Base-by-base conservation (phyloP, 257 asterid species). In the Schizonepeta tenuifolia region DNA sequence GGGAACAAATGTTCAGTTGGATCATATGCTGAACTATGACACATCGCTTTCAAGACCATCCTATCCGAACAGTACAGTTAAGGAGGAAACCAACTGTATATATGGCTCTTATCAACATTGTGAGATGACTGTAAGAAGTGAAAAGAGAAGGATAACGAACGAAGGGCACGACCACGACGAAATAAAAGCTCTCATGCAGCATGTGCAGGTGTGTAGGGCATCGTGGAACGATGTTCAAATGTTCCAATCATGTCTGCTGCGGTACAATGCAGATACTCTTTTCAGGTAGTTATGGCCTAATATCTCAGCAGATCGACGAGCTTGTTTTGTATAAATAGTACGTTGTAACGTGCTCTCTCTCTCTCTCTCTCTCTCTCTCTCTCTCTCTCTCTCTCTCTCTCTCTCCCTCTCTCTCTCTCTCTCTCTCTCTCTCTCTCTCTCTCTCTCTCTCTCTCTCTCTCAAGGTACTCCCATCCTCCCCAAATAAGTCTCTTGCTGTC, bases 11-110 rank as follows among this genome's bases (percentile, higher is more conserved):
- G 13, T 74, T 74, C 40, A 5, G 80, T 77, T 50, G 50, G 35
- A 44, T 68, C 55, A 79, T 15, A 13, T 63, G 70, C 56, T 72
- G 7, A 24, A 49, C 33, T 50, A 57, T 73, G 83, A 59, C 56
- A 28, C 5, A 33, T 79, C 85, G 31, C 81, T 85, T 74, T 83
- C 90, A 24, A 24, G 17, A 41, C 41, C 21, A 36, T n/a, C 67
- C 44, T 22, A 59, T 44, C 51, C 21, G 24, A 61, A 8, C 41
- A 64, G 74, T 58, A 50, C 67, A 50, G 40, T 65, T 28, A 57
- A 69, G 75, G 74, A 70, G 67, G 24, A 49, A 65, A 60, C 73
- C 77, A 18, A 49, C 51, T 31, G 12, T 31, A 35, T 47, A n/a
- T 35, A 59, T 35, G 28, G 43, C 67, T 15, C 2, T 36, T 36